These are phyloP conservation scores for Saccharum officinarum DNA, from an alignment of 176 grass and related monocot species.

Conservation along the genomic window DNA sequence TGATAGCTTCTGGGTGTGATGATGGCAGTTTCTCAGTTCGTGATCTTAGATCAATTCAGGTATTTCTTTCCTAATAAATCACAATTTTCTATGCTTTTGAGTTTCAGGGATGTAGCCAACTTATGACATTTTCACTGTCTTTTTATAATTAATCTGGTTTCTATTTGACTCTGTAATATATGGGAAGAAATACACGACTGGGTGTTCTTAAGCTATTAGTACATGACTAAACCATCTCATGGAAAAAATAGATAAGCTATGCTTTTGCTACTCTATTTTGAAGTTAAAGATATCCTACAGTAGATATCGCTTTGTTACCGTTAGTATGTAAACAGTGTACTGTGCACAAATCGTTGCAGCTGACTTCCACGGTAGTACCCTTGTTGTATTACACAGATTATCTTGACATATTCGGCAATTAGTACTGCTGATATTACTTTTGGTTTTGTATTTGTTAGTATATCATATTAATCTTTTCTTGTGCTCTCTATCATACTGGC, in stretches of 20 bases:
- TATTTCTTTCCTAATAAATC: conserved; percentile 20
- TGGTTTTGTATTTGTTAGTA: neutral
- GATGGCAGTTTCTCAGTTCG: conserved; percentile 84
- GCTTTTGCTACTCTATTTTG: conserved; percentile 1
- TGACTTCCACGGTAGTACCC: neutral
- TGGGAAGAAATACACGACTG: neutral
- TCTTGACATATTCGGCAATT: neutral
- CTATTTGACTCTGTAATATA: conserved; percentile 1
- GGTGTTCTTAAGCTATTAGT: neutral
- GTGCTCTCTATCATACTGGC: conserved; percentile 17
- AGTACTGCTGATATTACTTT: neutral
- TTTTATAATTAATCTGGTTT: neutral
- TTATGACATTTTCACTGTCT: neutral
- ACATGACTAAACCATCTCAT: neutral
- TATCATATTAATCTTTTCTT: neutral
- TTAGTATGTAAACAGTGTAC: neutral
- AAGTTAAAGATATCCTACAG: neutral
- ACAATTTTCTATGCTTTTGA: neutral
- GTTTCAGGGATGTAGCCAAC: neutral
- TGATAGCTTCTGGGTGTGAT: conserved; percentile 93
- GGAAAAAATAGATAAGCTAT: neutral
- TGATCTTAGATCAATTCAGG: conserved; percentile 82
- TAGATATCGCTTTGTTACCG: neutral
- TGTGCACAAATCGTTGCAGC: neutral
- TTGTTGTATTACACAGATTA: neutral